Percentiles rank a stretch among this genome's conserved stretches.
phyloP scores from a whole-genome alignment of 225 moss, liverwort and hornwort genomes.

The Marchantia paleacea region DNA sequence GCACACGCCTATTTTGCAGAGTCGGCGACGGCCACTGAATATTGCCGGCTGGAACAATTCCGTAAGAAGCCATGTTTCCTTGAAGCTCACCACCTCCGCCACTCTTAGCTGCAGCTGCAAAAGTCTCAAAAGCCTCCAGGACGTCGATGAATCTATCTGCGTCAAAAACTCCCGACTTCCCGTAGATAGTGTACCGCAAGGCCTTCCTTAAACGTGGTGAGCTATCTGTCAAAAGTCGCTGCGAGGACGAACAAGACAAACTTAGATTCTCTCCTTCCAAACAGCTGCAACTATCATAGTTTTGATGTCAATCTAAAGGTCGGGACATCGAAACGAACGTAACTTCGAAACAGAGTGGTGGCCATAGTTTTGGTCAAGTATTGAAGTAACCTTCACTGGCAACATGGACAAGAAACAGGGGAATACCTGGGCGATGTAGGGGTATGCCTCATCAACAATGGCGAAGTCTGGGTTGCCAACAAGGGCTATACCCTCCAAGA shows the following conservation, averaged over 20 bases:
- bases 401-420: neutral
- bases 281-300: neutral
- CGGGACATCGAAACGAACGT: neutral
- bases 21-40: conserved; percentile 34
- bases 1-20: conserved; percentile 48
- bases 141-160: conserved; percentile 98
- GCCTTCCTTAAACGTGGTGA: conserved; percentile 81
- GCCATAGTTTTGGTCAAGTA: neutral
- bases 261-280: neutral
- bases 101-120: conserved; percentile 77
- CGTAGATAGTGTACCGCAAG: conserved; percentile 90
- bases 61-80: conserved; percentile 75
- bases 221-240: conserved; percentile 88
- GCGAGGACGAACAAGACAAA: conserved; percentile 24
- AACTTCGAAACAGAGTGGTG: neutral
- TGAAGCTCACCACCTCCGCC: conserved; percentile 73
- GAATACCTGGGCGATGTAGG: conserved; percentile 93
- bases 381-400: neutral
- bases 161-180: conserved; percentile 80
- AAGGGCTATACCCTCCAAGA: conserved; percentile 94
- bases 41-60: conserved; percentile 36
- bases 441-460: conserved; percentile 97
- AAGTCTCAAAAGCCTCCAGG: conserved; percentile 98
- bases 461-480: conserved; percentile 97
- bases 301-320: neutral